Base-by-base conservation (phyloP, 768 basidiomycete species). In the Mycena chlorophos region DNA sequence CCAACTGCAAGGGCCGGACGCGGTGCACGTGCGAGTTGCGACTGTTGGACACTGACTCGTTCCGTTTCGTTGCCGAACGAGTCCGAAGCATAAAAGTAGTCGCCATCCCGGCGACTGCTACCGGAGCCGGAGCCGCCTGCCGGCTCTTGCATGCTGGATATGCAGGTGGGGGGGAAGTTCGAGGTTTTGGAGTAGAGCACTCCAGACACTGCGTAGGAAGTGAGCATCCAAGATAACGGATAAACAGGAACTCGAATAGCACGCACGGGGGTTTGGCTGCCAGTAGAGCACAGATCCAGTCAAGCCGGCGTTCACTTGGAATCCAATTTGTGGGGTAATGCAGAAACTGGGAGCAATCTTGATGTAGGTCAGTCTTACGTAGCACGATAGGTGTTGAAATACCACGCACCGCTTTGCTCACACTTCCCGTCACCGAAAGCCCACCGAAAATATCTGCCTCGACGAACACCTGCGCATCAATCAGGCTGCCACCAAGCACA, bases 381-480 rank as follows among this genome's bases (percentile, higher is more conserved):
- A 28, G 16, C 25, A 26, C 4, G 6, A 4, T 26, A 14, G 16
- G n/a, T 25, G 13, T 13, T 22, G 13, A 20, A 13, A 12, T 8
- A 20, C 30, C 4, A 42, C 28, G 8, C 13, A 55, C 55, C 23
- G 57, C 29, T 3, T 48, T 52, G 0, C 63, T 64, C 2, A 66
- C 61, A 8, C 63, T 64, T 12, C 65, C 63, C 26, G 62, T 64
- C 22, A 66, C 55, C 1, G 39, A 46, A 19, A 66, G 12, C 14
- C 65, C 65, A 17, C 61, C 63, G 31, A 52, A 62, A 17, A 66
- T 43, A 47, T 66, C 63, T 49, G 55, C 51, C 25, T 50, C 46
- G 2, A 30, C 53, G 31, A 63, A 62, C n/a, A 61, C 63, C 45
- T 66, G 51, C 26, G 65, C 66, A 37, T 67, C 60, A 3, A 68